Evolutionary conservation across 331 rosid genomes (phyloP), one percentile per base, ranked within the genome.

Genomic region (Prunus yedoensis): DNA sequence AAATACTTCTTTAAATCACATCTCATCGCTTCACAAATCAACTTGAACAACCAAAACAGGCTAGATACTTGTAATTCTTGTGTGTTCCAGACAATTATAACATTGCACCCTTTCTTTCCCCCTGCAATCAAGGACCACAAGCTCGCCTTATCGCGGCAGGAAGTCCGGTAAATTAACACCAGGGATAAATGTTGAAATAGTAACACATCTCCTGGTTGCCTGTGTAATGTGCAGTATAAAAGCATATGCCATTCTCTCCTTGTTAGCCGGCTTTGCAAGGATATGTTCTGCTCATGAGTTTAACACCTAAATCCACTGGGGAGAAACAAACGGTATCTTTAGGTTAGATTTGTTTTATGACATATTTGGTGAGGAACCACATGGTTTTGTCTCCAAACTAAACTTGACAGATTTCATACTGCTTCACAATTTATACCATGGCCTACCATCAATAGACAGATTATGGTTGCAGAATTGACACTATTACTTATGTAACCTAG

Each of bases 331-430:
- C 8, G 0, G 66, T 27, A 60, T 27, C 66, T 60, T 60, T 27
- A 60, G 12, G 18, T 3, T 11, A 27, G 68, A 32, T 71, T 74
- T 67, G 74, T 66, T 21, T 77, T 65, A 74, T 66, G 81, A 67
- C 74, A 74, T 53, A 58, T 66, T 52, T 70, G 67, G 32, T 41
- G 68, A 77, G 62, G 76, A 49, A 77, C 70, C 81, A 77, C 84
- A 79, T 77, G 85, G 69, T 74, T 59, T 71, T 83, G 80, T 68
- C 82, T 71, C 57, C 54, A 30, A 27, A 20, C 5, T 27, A 15
- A 47, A 7, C 11, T 51, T 53, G 54, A 41, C 13, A 21, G 25
- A 13, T 73, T 59, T 51, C 35, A 10, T 57, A 13, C 50, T 68
- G 58, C 30, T 32, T 35, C 38, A 50, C 12, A 47, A 21, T 30